phyloP scores from a whole-genome alignment of 805 yeast species.

The Nakazawaea ishiwadae region DNA sequence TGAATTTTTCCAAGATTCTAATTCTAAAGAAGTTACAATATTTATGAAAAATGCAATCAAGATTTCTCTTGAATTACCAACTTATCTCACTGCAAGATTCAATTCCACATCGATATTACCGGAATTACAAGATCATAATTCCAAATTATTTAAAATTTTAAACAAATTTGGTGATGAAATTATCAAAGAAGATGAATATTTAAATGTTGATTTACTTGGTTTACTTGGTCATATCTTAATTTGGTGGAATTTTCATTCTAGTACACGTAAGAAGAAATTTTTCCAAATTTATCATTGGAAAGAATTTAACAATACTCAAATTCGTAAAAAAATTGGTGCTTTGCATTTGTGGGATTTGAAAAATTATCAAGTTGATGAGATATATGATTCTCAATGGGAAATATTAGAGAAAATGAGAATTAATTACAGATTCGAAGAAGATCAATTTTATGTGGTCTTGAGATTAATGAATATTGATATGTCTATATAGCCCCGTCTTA shows the following conservation, averaged over 20 bases:
- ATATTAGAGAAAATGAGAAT: constrained; percentile 6
- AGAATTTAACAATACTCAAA: neutral
- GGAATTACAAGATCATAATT: neutral
- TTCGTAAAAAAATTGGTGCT: neutral
- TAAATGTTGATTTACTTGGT: constrained; percentile 5
- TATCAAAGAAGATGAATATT: neutral
- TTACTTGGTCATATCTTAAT: constrained; percentile 8
- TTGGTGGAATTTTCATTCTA: constrained; percentile 6
- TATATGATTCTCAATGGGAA: constrained; percentile 3
- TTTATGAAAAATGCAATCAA: neutral
- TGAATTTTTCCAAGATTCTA: constrained; percentile 1
- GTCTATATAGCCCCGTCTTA: no score
- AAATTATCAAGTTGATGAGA: neutral
- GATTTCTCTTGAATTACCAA: constrained; percentile 2
- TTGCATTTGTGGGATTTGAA: constrained; percentile 8
- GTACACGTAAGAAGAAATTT: neutral
- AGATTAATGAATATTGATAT: constrained; percentile 4
- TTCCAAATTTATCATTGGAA: neutral
- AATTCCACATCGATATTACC: neutral
- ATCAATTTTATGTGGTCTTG: constrained; percentile 6
- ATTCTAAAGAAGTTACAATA: neutral
- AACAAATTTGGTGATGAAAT: neutral
- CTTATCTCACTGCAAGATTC: neutral
- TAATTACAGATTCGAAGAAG: constrained; percentile 8
- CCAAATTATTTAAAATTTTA: neutral